Base-by-base conservation (phyloP, 73 alveolate genomes). In the Stentor coeruleus region DNA sequence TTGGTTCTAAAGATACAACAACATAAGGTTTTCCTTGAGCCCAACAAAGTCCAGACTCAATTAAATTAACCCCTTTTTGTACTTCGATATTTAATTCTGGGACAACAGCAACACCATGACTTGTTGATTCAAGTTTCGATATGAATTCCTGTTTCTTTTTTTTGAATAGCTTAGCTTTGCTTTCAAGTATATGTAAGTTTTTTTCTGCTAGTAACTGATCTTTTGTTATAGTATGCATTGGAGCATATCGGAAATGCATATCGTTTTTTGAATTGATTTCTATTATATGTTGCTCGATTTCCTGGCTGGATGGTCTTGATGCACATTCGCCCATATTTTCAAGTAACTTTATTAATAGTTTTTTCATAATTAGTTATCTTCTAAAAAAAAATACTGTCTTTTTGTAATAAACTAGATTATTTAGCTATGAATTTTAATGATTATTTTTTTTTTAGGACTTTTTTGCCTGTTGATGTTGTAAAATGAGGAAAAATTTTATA, bases 31-130 rank as follows among this genome's bases (percentile, higher is more conserved):
- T 66, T 31, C 42, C 36, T 26, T 66, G 36, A 14, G 79, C 14
- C 1, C 36, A 66, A 66, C n/a, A 31, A n/a, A n/a, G n/a, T n/a
- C n/a, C n/a, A n/a, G n/a, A n/a, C n/a, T n/a, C n/a, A n/a, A n/a
- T n/a, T n/a, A n/a, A n/a, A n/a, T n/a, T n/a, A n/a, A n/a, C n/a
- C n/a, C n/a, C n/a, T n/a, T n/a, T n/a, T n/a, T n/a, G n/a, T n/a
- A n/a, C n/a, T n/a, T n/a, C n/a, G n/a, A 57, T 57, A 57, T 57
- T 57, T 57, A 57, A 57, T 57, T 57, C 73, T 20, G 73, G 73
- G 73, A 57, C 28, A 20, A 20, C 35, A 20, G 73, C 35, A n/a
- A 20, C 35, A n/a, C 73, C 73, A 20, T n/a, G 35, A 57, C 35
- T 57, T 20, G 28, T 31, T 57, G 73, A 57, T n/a, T 57, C 73